Evolutionary conservation across 768 basidiomycete genomes (phyloP).

Genomic region (Suillus subalutaceus): DNA sequence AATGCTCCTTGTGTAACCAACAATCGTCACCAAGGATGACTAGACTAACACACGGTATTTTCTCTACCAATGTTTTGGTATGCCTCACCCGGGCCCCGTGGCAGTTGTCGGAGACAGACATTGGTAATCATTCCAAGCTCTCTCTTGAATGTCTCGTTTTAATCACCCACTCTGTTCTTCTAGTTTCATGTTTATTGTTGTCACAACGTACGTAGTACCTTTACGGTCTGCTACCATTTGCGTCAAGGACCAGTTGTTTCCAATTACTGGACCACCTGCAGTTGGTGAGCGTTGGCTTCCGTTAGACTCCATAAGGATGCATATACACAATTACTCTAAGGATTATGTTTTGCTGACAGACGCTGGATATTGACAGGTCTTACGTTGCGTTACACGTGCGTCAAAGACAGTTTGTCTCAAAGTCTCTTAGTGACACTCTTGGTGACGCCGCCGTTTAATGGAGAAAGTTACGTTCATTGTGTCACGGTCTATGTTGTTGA

Average conservation of each 20-base stretch:
- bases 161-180: background rate
- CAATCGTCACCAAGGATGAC: background rate
- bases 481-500: background rate
- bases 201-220: background rate
- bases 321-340: background rate
- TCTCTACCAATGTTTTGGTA: background rate
- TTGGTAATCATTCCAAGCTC: background rate
- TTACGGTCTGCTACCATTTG: background rate
- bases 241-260: background rate
- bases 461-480: background rate
- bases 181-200: too few species aligned
- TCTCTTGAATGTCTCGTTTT: background rate
- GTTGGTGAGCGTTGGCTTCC: constrained; percentile 1
- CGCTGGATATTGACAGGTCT: background rate
- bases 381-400: background rate
- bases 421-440: background rate
- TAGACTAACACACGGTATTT: background rate
- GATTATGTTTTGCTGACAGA: background rate
- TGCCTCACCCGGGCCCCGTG: background rate
- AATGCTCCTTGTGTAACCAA: background rate
- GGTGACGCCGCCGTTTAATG: background rate
- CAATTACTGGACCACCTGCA: background rate
- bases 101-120: background rate
- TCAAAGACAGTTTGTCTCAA: background rate
- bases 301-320: background rate